These are phyloP conservation scores for Clathrospora elynae DNA, from an alignment of 2,329 filamentous ascomycete species.

Conservation along the genomic window DNA sequence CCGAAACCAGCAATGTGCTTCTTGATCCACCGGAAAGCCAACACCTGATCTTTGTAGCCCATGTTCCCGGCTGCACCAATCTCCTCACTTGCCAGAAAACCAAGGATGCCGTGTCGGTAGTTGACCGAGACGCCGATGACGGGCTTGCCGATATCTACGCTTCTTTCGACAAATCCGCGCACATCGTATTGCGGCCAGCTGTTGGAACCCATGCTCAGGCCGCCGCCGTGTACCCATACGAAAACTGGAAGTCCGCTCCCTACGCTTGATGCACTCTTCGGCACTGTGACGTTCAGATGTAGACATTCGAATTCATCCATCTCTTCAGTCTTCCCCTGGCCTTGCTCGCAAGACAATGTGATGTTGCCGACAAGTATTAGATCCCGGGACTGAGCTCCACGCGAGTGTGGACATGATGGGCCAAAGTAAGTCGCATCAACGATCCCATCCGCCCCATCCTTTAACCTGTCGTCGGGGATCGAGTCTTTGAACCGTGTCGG, in stretches of 20 bases:
- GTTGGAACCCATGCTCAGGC: constrained; percentile 55
- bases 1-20: constrained; percentile 48
- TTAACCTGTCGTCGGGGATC: constrained; percentile 18
- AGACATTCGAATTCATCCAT: constrained; percentile 47
- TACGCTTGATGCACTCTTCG: constrained; percentile 14
- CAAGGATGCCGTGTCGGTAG: constrained; percentile 40
- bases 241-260: constrained; percentile 54
- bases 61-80: constrained; percentile 47
- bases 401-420: constrained; percentile 47
- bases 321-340: constrained; percentile 24
- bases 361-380: constrained; percentile 31
- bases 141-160: constrained; percentile 51
- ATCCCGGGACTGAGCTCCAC: constrained; percentile 38
- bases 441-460: constrained; percentile 10
- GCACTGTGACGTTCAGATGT: constrained; percentile 43
- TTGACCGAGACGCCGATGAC: constrained; percentile 52
- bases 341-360: constrained; percentile 14
- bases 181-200: constrained; percentile 60
- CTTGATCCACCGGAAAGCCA: constrained; percentile 48
- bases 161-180: constrained; percentile 52
- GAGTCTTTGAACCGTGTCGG: constrained; percentile 43
- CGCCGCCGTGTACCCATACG: constrained; percentile 61
- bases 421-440: constrained; percentile 46
- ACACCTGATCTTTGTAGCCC: constrained; percentile 44
- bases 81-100: constrained; percentile 53